Evolutionary conservation across 345 rosid species (phyloP), one percentile per base, ranked within the genome.

Genomic region (Acer yangbiense): DNA sequence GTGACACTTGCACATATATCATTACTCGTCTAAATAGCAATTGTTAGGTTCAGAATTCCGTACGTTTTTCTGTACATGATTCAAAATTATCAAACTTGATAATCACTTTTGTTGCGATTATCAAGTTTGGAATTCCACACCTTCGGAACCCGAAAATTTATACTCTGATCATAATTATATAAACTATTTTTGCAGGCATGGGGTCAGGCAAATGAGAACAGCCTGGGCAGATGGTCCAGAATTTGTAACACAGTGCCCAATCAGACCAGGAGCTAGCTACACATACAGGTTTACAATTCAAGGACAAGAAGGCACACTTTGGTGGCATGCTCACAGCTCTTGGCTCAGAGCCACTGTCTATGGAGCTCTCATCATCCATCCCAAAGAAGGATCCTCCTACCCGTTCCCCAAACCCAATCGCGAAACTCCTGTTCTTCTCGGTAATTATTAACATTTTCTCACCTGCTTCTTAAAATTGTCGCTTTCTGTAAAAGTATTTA

Each of bases 251-350:
- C 99, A 95, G 67, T 95, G 99, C 44, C 99, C 99, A 4, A 92
- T 95, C 65, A 85, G 95, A 81, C 99, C 99, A 1, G 98, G 97
- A 64, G 77, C 86, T 5, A 95, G 90, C 69, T 95, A 88, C 86
- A 91, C 93, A 0, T 93, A 95, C 82, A 88, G 95, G 81, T 95
- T 93, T 54, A 95, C 95, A 1, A 83, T 95, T 76, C 84, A 91
- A 81, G 97, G 94, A 1, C 98, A 95, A 82, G 94, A 86, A 80
- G 99, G 99, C n/a, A 95, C 99, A 1, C 54, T 95, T 14, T 95
- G 99, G 99, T 95, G 99, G 99, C 99, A 95, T 72, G 98, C 98
- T 63, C 99, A 95, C 23, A 95, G 99, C 82, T 90, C 98, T 0
- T 95, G 99, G 99, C 97, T 95, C 29, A 83, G 99, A 83, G 98